Evolutionary conservation across 805 yeast species (phyloP), one percentile per base, ranked within the genome.

Genomic region (Monosporozyma yasuniensis): DNA sequence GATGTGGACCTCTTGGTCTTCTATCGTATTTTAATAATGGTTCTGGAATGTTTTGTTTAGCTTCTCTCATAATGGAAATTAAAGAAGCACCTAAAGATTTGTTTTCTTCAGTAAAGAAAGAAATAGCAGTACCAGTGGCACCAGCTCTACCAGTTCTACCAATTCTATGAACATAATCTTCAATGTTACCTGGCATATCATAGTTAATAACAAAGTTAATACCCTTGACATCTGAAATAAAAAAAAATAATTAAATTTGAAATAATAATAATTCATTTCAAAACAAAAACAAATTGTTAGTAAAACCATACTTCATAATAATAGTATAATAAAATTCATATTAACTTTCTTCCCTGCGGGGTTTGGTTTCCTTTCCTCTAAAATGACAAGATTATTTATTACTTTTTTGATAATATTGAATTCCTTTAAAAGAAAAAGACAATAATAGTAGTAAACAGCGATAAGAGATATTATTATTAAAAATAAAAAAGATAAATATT

Each of bases 131-230:
- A 79, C 99, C 99, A 55, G 78, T 77, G 55, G 89, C 83, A 70
- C 98, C 98, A 59, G 97, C 99, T 80, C 99, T 88, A 70, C 99
- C 99, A 57, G 99, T 90, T 81, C 97, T 90, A 72, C 99, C 99
- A 66, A 91, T 93, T 76, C 99, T 83, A 72, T 91, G 99, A 56
- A 91, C 97, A 70, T 91, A 91, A 75, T 93, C 98, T 77, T 93
- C 99, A 67, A 90, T 87, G 74, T 91, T 91, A 72, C 87, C 89
- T 66, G 99, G 98, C 90, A 91, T 91, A 71, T 91, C 98, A 66
- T 79, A 88, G 81, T 93, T 93, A 69, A 93, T 78, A 54, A 93
- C 99, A 64, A 76, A 82, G 61, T 90, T 84, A 68, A 93, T 87
- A 70, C 97, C 99, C 78, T 93, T 93, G 72, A 93, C 99, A 75